A percentile compares a stretch with the other conserved stretches of the same genome.
Evolutionary conservation across 2,329 filamentous ascomycete genomes (phyloP).

Genomic region (Daldinia sp.): DNA sequence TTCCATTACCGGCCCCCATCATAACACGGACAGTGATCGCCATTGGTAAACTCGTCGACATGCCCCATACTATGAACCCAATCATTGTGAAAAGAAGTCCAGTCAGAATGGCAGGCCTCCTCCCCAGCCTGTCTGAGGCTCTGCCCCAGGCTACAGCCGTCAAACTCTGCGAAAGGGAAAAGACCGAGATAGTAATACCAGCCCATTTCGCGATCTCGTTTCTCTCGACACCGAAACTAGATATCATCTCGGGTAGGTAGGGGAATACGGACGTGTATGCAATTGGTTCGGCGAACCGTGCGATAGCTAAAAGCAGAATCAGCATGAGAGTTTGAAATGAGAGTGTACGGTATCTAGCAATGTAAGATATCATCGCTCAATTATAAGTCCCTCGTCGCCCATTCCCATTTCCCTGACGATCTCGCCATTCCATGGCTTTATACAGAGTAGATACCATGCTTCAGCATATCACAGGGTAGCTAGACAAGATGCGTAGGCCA

Average conservation of each 20-base stretch:
- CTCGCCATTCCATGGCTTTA: slow-evolving; percentile 3
- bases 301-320: slow-evolving; percentile 70
- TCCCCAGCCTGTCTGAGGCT: slow-evolving; percentile 81
- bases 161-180: slow-evolving; percentile 77
- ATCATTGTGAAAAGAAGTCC: slow-evolving; percentile 84
- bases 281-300: slow-evolving; percentile 81
- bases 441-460: slow-evolving; percentile 32
- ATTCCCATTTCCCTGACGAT: slow-evolving; percentile 12
- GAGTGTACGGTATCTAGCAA: slow-evolving; percentile 40
- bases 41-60: slow-evolving; percentile 83
- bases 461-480: slow-evolving; percentile 46
- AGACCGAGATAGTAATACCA: slow-evolving; percentile 78
- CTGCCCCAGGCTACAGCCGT: slow-evolving; percentile 82
- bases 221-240: slow-evolving; percentile 77
- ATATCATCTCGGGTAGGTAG: slow-evolving; percentile 83
- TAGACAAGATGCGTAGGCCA: slow-evolving; percentile 4
- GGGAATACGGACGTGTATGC: slow-evolving; percentile 79
- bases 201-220: slow-evolving; percentile 84
- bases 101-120: slow-evolving; percentile 83
- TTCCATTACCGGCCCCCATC: slow-evolving; percentile 88
- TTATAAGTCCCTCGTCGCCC: not conserved
- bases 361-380: slow-evolving; percentile 22
- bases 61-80: slow-evolving; percentile 84
- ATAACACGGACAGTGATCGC: slow-evolving; percentile 81
- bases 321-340: slow-evolving; percentile 48